Percentiles rank a stretch among this genome's conserved stretches.
Evolutionary conservation across 1,139 yeast species (phyloP).

Genomic region (Pichia sp.): DNA sequence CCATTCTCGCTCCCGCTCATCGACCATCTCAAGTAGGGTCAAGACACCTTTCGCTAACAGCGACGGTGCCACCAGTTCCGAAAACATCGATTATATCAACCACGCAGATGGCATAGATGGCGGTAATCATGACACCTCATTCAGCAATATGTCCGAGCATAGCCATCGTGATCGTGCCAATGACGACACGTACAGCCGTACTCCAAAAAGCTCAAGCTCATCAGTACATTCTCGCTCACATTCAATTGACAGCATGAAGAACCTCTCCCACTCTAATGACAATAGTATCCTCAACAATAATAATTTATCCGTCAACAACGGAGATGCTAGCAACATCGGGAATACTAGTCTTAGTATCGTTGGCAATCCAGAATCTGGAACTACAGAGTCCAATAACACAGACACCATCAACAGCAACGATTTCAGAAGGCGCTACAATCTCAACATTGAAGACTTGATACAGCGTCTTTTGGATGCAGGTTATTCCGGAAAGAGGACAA

Average conservation of each 20-base stretch:
- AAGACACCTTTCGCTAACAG: conserved; percentile 2
- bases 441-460: conserved; percentile 83
- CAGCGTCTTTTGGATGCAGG: conserved; percentile 64
- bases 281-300: neutral
- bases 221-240: neutral
- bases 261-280: neutral
- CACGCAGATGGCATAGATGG: neutral
- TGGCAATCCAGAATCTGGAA: neutral
- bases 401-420: conserved; percentile 5
- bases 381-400: neutral
- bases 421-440: conserved; percentile 35
- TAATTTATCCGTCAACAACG: neutral
- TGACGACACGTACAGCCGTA: neutral
- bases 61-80: neutral
- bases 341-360: neutral
- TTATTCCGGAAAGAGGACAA: conserved; percentile 87
- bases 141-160: neutral
- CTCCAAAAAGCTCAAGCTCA: neutral
- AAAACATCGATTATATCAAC: neutral
- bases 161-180: neutral
- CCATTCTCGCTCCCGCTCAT: neutral
- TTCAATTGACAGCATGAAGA: neutral
- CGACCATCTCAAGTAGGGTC: conserved; percentile 6
- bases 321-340: neutral
- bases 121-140: neutral